Conservation (phyloP, 2,329 filamentous ascomycete genomes). For the Verticillium zaregamsianum region DNA sequence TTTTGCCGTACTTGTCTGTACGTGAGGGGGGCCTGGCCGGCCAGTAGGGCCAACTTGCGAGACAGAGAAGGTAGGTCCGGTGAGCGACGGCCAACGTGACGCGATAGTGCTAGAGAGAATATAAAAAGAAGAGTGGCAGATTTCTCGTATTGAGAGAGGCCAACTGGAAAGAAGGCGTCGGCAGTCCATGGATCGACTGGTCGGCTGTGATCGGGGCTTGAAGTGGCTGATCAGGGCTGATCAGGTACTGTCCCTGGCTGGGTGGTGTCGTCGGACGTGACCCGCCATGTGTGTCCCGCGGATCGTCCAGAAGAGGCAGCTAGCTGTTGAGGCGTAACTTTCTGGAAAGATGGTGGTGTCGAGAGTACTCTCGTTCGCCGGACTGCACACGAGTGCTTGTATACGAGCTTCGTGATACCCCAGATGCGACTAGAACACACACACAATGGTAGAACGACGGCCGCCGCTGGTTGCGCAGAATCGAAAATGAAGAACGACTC, state of each 20-base stretch:
- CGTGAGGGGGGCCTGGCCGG: no score
- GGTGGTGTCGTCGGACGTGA: neutral
- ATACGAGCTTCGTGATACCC: neutral
- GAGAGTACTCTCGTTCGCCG: neutral
- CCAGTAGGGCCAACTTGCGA: no score
- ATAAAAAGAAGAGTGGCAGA: no score
- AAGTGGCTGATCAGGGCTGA: neutral
- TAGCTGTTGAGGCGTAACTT: neutral
- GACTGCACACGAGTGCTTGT: neutral
- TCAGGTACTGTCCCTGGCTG: neutral
- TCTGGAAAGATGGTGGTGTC: neutral
- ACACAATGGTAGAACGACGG: neutral
- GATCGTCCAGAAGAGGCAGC: neutral
- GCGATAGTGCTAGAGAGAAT: no score
- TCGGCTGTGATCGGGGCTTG: neutral
- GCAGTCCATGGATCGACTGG: neutral
- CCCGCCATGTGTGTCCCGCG: neutral
- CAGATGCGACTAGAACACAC: neutral
- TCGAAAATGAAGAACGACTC: no score
- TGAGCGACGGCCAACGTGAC: no score
- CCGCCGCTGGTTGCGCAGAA: no score
- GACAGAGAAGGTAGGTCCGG: no score
- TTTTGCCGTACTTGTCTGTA: neutral
- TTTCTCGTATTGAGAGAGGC: no score
- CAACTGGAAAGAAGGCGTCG: neutral